These are phyloP conservation scores for Bigelowiella natans DNA, from an alignment of 78 protist genomes.

Conservation along the genomic window DNA sequence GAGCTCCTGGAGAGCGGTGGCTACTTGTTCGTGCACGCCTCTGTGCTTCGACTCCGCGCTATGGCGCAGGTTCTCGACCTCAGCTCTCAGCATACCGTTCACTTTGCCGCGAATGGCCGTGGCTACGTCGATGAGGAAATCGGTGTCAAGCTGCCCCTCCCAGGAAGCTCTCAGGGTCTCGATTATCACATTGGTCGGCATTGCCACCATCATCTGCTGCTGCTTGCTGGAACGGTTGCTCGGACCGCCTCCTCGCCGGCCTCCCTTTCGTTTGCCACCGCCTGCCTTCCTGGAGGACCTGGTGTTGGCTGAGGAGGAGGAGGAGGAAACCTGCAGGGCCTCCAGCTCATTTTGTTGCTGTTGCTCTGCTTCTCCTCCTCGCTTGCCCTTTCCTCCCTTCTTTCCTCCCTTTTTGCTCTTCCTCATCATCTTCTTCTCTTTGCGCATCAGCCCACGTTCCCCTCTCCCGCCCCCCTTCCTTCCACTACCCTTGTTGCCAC, in stretches of 20 bases:
- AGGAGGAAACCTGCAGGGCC: too few species aligned
- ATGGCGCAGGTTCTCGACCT: not conserved
- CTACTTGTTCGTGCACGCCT: not conserved
- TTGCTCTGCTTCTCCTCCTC: too few species aligned
- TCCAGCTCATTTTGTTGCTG: too few species aligned
- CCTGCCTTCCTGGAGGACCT: not conserved
- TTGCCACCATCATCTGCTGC: not conserved
- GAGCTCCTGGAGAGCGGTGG: too few species aligned
- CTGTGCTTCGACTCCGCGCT: not conserved
- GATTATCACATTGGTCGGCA: not conserved
- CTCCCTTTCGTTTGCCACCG: not conserved
- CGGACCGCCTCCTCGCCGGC: not conserved
- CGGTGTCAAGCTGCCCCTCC: not conserved
- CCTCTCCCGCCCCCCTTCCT: not conserved
- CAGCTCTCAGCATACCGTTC: not conserved
- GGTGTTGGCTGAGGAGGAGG: not conserved
- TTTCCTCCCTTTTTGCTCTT: not conserved
- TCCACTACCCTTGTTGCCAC: not conserved
- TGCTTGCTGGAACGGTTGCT: not conserved
- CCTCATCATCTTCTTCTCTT: not conserved
- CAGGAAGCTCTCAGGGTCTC: not conserved
- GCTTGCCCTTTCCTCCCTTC: too few species aligned
- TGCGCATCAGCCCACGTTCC: not conserved
- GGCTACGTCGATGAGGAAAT: not conserved
- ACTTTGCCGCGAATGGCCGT: not conserved